A percentile compares a stretch with the other conserved stretches of the same genome.
Evolutionary conservation across 768 basidiomycete genomes (phyloP).

Genomic region (Tulasnella sp.): DNA sequence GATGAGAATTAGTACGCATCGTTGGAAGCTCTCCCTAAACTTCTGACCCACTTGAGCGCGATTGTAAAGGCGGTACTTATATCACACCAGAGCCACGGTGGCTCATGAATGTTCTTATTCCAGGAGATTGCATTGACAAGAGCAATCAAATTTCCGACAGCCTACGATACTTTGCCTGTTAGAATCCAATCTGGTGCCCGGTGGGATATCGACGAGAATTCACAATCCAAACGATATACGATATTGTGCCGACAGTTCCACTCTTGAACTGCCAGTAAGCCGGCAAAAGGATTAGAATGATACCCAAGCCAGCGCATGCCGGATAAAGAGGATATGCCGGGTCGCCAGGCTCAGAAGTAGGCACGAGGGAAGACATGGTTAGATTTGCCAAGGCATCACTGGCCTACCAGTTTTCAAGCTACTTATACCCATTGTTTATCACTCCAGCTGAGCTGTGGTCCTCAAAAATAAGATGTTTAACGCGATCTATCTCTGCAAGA

Average conservation of each 20-base stretch:
- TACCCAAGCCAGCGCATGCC: too few relatives aligned
- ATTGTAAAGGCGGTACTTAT: slow-evolving; percentile 50
- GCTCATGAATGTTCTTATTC: slow-evolving; percentile 37
- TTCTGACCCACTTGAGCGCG: slow-evolving; percentile 28
- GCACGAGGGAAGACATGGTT: too few relatives aligned
- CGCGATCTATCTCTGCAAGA: too few relatives aligned
- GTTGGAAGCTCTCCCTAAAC: too few relatives aligned
- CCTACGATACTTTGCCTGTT: background rate
- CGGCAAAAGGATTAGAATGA: too few relatives aligned
- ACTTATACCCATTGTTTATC: too few relatives aligned
- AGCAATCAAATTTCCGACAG: slow-evolving; percentile 36
- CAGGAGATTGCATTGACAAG: slow-evolving; percentile 53
- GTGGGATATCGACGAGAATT: background rate
- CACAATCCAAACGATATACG: background rate
- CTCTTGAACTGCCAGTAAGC: slow-evolving; percentile 3
- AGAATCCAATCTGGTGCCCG: background rate
- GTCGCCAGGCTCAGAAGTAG: too few relatives aligned
- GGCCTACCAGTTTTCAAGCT: too few relatives aligned
- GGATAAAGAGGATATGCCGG: too few relatives aligned
- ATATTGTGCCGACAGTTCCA: background rate
- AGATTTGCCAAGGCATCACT: too few relatives aligned
- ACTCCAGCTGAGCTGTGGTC: too few relatives aligned
- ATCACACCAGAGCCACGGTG: slow-evolving; percentile 60
- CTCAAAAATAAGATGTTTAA: too few relatives aligned
- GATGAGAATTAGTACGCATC: background rate